Percentiles rank a stretch among this genome's conserved stretches.
Conservation (phyloP, 2,329 filamentous ascomycete species). For the Sporothrix schenckii region DNA sequence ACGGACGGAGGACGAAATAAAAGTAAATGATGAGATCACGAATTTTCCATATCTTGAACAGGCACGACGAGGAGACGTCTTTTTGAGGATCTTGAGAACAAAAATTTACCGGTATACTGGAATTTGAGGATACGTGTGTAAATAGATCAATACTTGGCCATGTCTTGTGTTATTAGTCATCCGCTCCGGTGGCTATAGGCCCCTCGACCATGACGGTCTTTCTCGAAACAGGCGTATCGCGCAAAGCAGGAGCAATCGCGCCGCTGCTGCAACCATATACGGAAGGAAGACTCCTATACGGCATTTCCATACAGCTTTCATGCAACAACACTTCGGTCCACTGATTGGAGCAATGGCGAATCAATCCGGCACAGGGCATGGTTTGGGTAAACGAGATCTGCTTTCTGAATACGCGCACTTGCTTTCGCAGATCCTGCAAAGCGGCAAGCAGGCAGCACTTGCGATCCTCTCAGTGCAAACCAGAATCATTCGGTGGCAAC, state of each 20-base stretch:
- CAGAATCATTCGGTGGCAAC: background rate
- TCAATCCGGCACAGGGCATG: background rate
- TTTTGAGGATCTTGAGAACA: too few species aligned
- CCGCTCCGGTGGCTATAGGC: too few species aligned
- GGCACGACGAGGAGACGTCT: too few species aligned
- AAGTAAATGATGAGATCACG: too few species aligned
- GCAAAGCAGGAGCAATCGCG: background rate
- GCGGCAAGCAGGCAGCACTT: conserved; percentile 7
- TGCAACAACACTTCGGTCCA: background rate
- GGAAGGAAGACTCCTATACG: background rate
- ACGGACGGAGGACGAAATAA: too few species aligned
- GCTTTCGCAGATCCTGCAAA: background rate
- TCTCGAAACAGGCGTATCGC: background rate
- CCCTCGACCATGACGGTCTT: background rate
- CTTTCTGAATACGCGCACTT: conserved; percentile 7
- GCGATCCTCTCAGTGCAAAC: background rate
- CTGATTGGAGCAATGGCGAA: background rate
- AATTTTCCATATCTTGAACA: too few species aligned
- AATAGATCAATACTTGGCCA: too few species aligned
- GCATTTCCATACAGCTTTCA: background rate
- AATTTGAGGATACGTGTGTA: too few species aligned
- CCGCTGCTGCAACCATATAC: background rate
- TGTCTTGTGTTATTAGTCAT: too few species aligned
- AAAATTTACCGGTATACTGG: too few species aligned
- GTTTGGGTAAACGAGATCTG: background rate